Base-by-base conservation (phyloP, 148 eudicot genomes). In the Chenopodium formosanum region DNA sequence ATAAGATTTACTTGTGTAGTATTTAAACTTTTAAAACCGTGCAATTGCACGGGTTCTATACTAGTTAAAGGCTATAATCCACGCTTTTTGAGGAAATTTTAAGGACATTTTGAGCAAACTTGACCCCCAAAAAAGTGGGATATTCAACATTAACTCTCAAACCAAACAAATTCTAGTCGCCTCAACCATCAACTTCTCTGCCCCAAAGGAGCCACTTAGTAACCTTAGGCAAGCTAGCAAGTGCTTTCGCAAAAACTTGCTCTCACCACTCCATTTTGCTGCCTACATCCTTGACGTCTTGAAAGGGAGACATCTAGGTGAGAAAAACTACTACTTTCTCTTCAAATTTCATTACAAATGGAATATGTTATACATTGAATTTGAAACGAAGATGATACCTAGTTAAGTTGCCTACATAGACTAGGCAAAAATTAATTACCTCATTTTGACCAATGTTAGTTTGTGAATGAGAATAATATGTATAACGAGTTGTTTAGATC, bases 251-350 rank as follows among this genome's bases (percentile, higher is more conserved):
- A 1, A 46, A 19, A 67, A 50, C 25, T 63, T 78, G 63, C 81
- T 78, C 23, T 32, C 81, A 19, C 81, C 81, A 2, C 31, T 50
- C 37, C 74, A 78, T 78, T 78, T 78, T 50, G 46, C 74, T 50
- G 64, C 29, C 9, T 78, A 78, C 29, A 16, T 78, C 7, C 11
- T 68, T 12, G 44, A 68, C 16, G 23, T 31, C 29, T 74, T 78
- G 31, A 68, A 0, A 19, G 25, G 17, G 48, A 53, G 63, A 68
- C 50, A 40, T 3, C 1, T 50, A 67, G 81, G 81, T 78, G 20
- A 65, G 80, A 13, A 44, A 2, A n/a, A 56, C 62, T 56, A 56
- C 7, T 56, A 56, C 22, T 50, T 75, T 31, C 7, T 1, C 17
- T 73, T 44, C 56, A 73, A 19, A 47, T 40, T 44, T 73, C 56